phyloP scores from a whole-genome alignment of 169 alveolate species.

The Eimeria tenella region DNA sequence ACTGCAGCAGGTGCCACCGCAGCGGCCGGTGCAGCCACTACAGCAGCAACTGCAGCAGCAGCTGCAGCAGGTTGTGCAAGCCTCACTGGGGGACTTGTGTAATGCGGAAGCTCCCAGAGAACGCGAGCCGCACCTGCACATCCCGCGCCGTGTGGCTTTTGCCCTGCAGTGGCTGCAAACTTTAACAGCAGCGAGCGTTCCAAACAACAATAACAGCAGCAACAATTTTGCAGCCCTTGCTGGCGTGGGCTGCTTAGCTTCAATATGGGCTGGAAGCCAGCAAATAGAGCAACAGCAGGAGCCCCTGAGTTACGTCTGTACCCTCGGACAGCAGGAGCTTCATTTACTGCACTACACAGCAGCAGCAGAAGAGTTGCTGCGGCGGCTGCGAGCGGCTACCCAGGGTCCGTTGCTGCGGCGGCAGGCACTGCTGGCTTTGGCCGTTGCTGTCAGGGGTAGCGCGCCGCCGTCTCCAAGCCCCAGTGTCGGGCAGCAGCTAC shows the following conservation, averaged over 20 bases:
- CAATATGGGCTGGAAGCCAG: not conserved
- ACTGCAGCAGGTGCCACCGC: not conserved
- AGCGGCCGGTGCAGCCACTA: slow-evolving; percentile 8
- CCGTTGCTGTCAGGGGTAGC: slow-evolving; percentile 55
- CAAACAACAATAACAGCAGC: not conserved
- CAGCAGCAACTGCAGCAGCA: not conserved
- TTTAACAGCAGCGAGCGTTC: not conserved
- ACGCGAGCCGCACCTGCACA: slow-evolving; percentile 45
- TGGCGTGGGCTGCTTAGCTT: slow-evolving; percentile 20
- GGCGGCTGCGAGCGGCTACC: slow-evolving; percentile 53
- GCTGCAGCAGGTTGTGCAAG: not conserved
- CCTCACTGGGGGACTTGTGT: not conserved
- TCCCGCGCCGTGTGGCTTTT: slow-evolving; percentile 43
- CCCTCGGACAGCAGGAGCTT: slow-evolving; percentile 50
- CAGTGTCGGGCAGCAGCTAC: slow-evolving; percentile 32
- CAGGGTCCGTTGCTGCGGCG: slow-evolving; percentile 56
- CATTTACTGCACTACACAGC: slow-evolving; percentile 38
- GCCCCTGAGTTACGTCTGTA: not conserved
- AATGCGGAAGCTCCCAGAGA: slow-evolving; percentile 29
- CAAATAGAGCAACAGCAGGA: slow-evolving; percentile 3
- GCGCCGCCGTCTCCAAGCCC: slow-evolving; percentile 26
- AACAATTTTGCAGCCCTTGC: not conserved
- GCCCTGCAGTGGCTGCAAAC: slow-evolving; percentile 50
- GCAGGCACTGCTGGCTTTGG: slow-evolving; percentile 29
- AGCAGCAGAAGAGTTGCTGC: slow-evolving; percentile 45